Percentiles rank a stretch among this genome's conserved stretches.
These are phyloP conservation scores for Diaporthe sp. DNA, from an alignment of 2,329 filamentous ascomycete genomes.

Conservation along the genomic window DNA sequence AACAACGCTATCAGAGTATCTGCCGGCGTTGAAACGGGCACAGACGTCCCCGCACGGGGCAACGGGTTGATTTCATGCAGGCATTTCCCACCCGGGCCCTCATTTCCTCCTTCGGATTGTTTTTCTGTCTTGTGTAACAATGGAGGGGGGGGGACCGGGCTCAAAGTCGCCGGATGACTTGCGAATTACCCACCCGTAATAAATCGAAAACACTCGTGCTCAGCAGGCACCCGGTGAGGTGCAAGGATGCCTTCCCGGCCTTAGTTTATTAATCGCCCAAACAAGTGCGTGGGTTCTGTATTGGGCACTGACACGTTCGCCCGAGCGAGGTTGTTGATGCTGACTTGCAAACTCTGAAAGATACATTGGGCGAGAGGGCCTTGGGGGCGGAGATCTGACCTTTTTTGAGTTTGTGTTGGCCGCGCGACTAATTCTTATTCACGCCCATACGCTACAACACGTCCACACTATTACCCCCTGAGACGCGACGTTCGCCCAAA, in stretches of 20 bases:
- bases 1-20: neutral
- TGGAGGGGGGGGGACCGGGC: neutral
- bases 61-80: slow-evolving; percentile 18
- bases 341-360: neutral
- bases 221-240: neutral
- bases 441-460: neutral
- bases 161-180: neutral
- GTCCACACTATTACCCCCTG: neutral
- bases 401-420: slow-evolving; percentile 2
- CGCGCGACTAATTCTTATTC: neutral
- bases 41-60: slow-evolving; percentile 21
- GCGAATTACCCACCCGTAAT: neutral
- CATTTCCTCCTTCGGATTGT: neutral
- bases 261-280: neutral
- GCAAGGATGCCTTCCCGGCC: neutral
- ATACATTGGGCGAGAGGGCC: neutral
- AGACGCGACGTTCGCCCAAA: neutral
- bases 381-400: slow-evolving; percentile 11
- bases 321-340: neutral
- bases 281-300: neutral
- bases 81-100: neutral
- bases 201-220: slow-evolving; percentile 18
- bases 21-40: slow-evolving; percentile 22
- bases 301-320: neutral
- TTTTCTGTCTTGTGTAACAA: neutral